Evolutionary conservation across 2,329 filamentous ascomycete genomes (phyloP), one percentile per base, ranked within the genome.

Genomic region (Gremmenia infestans): DNA sequence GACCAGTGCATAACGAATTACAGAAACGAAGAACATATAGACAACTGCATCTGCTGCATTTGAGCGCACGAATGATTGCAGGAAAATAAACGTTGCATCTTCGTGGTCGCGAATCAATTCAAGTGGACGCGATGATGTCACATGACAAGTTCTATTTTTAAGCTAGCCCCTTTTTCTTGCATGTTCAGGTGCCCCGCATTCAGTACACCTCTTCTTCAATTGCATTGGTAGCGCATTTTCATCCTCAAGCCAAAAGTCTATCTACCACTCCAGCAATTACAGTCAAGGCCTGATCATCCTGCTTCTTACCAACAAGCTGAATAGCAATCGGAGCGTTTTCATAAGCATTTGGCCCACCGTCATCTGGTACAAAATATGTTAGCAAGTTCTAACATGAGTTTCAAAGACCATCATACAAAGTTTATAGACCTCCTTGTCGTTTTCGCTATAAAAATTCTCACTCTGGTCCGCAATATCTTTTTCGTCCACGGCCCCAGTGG

Each of bases 1-100:
- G 68, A 79, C 75, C 39, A 73, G 68, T 53, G 63, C 64, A 66
- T 65, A 59, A 51, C 67, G 67, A 55, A 70, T 62, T 42, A 70
- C 54, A 59, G 58, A 64, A 23, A 66, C 57, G 59, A 67, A 57
- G 57, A 63, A 70, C 69, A 71, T 71, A 63, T 63, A 65, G 62
- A 68, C 59, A 52, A 54, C 51, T 59, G 63, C 65, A 66, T 65
- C 54, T 46, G 54, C 53, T 59, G 63, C 65, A 66, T 66, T 57
- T 39, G 56, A 55, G 54, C 37, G 42, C 52, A 50, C 9, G 23
- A 35, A 35, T 37, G 37, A 6, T 9, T 25, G 36, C 14, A 47
- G 14, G 23, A 17, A 23, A 47, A 28, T 15, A 47, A 15, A 25
- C 12, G 23, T 32, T 25, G 22, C 19, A 22, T 15, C 19, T 17